These are phyloP conservation scores for Mariannaea elegans DNA, from an alignment of 2,329 filamentous ascomycete genomes.

Conservation along the genomic window DNA sequence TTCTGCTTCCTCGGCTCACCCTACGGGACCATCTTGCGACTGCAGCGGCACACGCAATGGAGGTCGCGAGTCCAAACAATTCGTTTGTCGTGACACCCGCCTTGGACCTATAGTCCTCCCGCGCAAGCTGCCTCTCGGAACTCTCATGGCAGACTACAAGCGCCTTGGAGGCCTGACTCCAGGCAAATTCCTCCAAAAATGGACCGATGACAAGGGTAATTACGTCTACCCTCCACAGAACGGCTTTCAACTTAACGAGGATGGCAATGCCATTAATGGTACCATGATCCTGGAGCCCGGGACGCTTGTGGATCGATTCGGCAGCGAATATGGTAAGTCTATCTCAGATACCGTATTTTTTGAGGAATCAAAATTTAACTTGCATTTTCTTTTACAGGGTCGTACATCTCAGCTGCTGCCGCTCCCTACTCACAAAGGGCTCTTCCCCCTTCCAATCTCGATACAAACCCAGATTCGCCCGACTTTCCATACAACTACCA, in stretches of 20 bases:
- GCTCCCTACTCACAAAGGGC: constrained; percentile 57
- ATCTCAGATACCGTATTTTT: not conserved
- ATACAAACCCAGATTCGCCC: constrained; percentile 42
- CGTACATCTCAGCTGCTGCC: constrained; percentile 52
- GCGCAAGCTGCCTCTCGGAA: constrained; percentile 45
- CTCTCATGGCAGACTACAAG: constrained; percentile 44
- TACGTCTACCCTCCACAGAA: constrained; percentile 51
- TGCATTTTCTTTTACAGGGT: constrained; percentile 20
- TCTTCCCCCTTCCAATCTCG: constrained; percentile 56
- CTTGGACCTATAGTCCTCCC: constrained; percentile 49
- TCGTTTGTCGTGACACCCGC: constrained; percentile 49
- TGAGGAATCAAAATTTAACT: too few relatives aligned
- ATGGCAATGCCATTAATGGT: constrained; percentile 49
- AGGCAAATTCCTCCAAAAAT: constrained; percentile 49
- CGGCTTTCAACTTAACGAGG: constrained; percentile 52
- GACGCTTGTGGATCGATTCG: constrained; percentile 58
- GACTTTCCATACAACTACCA: constrained; percentile 58
- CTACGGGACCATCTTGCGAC: constrained; percentile 26
- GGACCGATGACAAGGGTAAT: constrained; percentile 39
- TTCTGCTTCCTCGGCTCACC: constrained; percentile 21
- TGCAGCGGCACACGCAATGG: constrained; percentile 35
- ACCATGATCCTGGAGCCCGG: constrained; percentile 51
- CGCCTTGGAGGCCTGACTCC: constrained; percentile 52
- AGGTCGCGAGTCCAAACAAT: constrained; percentile 26
- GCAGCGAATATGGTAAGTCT: constrained; percentile 51